Base-by-base conservation (phyloP, 2,329 filamentous ascomycete species). In the Fusarium xyrophilum region DNA sequence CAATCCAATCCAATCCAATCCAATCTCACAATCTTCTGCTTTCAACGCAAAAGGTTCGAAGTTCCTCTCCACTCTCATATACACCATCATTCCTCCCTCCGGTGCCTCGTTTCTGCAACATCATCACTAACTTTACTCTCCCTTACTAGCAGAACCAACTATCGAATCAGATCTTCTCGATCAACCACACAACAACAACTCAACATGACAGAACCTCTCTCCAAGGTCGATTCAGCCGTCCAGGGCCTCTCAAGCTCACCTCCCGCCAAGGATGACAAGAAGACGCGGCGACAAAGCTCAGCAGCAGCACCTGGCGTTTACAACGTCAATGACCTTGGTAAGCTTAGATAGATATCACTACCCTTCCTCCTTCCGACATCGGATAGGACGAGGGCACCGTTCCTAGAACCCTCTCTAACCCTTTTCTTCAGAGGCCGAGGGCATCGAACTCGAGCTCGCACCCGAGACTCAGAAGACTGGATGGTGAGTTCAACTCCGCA, bases 221-320 rank as follows among this genome's bases (percentile, higher is more conserved):
- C 87, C 82, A 97, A 96, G 85, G 89, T 97, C 83, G 94, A 97
- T 82, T 97, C 94, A 64, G 93, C 93, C 83, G 89, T 96, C 77
- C 89, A 93, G 78, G 92, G 93, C 80, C 81, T 94, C 75, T 86
- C 88, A 71, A 86, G 87, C 75, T 89, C 89, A 62, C 86, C 91
- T 35, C 84, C 86, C 62, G 87, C 89, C 77, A 89, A 93, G 79
- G 65, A 68, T 27, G 43, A 60, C n/a, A 72, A 72, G 68, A 87
- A 86, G 90, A 78, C 90, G 77, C 86, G 90, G 74, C 88, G 93
- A 81, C 83, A 85, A 67, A 93, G 92, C 79, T 95, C 92, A 58
- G 88, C 85, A 58, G 88, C 85, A 76, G 86, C 86, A 46, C 85
- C 90, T 65, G 92, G 91, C 72, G 79, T 81, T n/a, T 75, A 76